Evolutionary conservation across 1,284 basidiomycete genomes (phyloP), one percentile per base, ranked within the genome.

Genomic region (Malassezia arunalokei): DNA sequence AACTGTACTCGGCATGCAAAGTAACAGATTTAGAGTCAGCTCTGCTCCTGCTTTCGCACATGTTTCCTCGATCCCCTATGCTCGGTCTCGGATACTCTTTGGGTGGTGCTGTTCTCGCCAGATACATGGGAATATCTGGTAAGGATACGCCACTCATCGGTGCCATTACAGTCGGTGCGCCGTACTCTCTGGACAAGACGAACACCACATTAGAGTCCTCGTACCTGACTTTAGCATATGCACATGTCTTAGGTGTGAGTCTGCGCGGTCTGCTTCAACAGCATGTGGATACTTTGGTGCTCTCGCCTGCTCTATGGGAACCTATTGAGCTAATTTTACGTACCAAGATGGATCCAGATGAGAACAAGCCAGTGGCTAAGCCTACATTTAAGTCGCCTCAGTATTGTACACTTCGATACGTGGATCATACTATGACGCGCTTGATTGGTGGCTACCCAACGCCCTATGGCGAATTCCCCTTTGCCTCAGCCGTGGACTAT

Each of bases 61-160:
- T 77, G 54, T 91, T 84, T 65, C 90, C 94, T 2, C 75, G 79
- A 20, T 87, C 90, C 0, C 85, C 84, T 6, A 76, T 96, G 37
- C 76, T 91, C 31, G 92, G 87, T 9, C 76, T 94, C 28, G 89
- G 89, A 6, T 98, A 95, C 76, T 94, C 88, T 3, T 81, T 99
- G 42, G 94, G 92, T 46, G 87, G 90, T 35, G 87, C 88, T 66
- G 84, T 96, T 39, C 76, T 98, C 58, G 84, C 87, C n/a, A 81
- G 87, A 58, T 95, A 94, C 74, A 76, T 92, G 44, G 89, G 86
- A 6, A 84, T 94, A 74, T 85, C 91, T 68, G 85, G 85, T 8
- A 78, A 80, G n/a, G 66, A 77, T 8, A 85, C 83, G 56, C 81
- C 87, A n/a, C 75, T 98, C 15, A 53, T 64, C 1, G 68, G 59